Percentiles rank a stretch among this genome's conserved stretches.
These are phyloP conservation scores for Thalassiosira profunda DNA, from an alignment of 108 stramenopile genomes.

Conservation along the genomic window DNA sequence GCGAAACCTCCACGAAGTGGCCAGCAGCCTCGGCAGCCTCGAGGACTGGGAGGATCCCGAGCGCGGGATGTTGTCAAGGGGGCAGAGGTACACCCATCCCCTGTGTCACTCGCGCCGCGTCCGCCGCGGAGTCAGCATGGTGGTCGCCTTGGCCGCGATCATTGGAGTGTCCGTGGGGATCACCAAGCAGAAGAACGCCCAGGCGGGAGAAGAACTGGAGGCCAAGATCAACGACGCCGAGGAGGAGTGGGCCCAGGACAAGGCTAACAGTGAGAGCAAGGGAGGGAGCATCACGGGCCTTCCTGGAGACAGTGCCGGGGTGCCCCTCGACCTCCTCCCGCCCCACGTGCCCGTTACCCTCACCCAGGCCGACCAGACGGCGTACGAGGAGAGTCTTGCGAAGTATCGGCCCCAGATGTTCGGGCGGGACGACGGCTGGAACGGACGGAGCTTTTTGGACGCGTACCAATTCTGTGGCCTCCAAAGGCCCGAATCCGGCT, in stretches of 20 bases:
- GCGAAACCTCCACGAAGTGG: background rate
- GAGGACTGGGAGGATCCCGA: background rate
- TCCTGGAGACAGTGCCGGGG: too few species aligned
- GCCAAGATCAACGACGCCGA: too few species aligned
- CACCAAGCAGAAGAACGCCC: background rate
- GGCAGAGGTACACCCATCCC: background rate
- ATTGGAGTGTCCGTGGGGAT: background rate
- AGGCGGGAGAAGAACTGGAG: background rate
- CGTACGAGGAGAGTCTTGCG: background rate
- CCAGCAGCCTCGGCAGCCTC: too few species aligned
- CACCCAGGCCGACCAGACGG: too few species aligned
- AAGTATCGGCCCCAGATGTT: background rate
- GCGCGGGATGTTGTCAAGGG: background rate
- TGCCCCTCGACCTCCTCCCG: too few species aligned
- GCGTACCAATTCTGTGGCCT: background rate
- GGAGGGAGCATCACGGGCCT: too few species aligned
- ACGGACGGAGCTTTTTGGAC: background rate
- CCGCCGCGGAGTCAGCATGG: background rate
- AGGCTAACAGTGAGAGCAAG: too few species aligned
- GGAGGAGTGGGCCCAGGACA: background rate
- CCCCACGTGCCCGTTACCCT: too few species aligned
- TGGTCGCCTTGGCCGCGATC: background rate
- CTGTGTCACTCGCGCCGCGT: background rate
- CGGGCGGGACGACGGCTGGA: background rate
- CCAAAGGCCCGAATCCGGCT: background rate